Evolutionary conservation across 2,329 filamentous ascomycete genomes (phyloP), one percentile per base, ranked within the genome.

Genomic region (Fusarium nygamai): DNA sequence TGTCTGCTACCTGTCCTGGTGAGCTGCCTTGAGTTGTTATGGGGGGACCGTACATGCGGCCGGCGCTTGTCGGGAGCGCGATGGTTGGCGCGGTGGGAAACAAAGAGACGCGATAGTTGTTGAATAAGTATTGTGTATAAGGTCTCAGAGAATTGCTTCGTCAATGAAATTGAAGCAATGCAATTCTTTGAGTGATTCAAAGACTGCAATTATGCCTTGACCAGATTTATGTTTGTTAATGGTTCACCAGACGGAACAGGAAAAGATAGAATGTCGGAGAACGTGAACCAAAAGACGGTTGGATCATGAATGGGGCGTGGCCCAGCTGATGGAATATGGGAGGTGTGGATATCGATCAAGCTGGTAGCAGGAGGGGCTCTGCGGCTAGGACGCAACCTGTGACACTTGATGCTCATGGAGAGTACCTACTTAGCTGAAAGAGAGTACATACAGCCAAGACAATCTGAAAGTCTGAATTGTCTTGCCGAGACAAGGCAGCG

Each of bases 11-110:
- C 34, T 62, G 46, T 24, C 69, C 67, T 41, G 46, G 38, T 57
- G 44, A 61, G 54, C 36, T 59, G 57, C 61, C 61, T 53, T 33
- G 56, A 70, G 60, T 67, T 76, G 54, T 67, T 57, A 64, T 70
- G 61, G 64, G 59, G 73, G 58, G 73, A 73, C 71, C 74, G 63
- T 61, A 73, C 64, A 69, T 77, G 76, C 75, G 71, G 70, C 73
- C 73, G 72, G 76, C 76, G 76, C 76, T 77, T 78, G 74, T 78
- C 76, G 67, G 73, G 76, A 60, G 76, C 72, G 63, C 67, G 70
- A 73, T 64, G 69, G 71, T 74, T 74, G 76, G 73, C 75, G 75
- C 73, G 73, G 67, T 60, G 53, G 60, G 60, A 63, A 73, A 61
- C 60, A 73, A 62, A 75, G 69, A 78, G 72, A 72, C 67, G 74